Conservation (phyloP, 164 flowering plant genomes). For the Macadamia integrifolia region DNA sequence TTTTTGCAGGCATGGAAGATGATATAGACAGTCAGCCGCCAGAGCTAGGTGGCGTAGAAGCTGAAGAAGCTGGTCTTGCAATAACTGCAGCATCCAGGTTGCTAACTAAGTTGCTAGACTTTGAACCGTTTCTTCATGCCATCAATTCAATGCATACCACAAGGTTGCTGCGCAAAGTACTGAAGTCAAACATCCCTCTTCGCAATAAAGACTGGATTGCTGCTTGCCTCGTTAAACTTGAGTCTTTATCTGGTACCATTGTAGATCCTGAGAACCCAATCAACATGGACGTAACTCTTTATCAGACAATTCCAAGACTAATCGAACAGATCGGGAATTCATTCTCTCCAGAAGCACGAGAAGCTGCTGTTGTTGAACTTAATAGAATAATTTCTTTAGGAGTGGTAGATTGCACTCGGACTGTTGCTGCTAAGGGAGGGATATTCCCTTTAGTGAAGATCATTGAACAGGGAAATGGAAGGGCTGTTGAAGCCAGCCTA, state of each 20-base stretch:
- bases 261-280: conserved; percentile 40
- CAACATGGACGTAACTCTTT: conserved; percentile 53
- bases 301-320: conserved; percentile 69
- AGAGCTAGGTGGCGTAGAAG: conserved; percentile 36
- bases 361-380: conserved; percentile 67
- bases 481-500: conserved; percentile 55
- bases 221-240: conserved; percentile 63
- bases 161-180: conserved; percentile 37
- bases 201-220: conserved; percentile 70
- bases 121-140: conserved; percentile 30
- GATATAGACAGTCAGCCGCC: conserved; percentile 33
- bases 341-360: conserved; percentile 43
- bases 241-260: conserved; percentile 28
- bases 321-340: conserved; percentile 54
- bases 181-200: conserved; percentile 57
- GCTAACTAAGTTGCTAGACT: conserved; percentile 55
- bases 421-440: conserved; percentile 55
- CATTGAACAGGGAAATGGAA: conserved; percentile 53
- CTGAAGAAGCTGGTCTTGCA: conserved; percentile 72
- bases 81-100: conserved; percentile 68
- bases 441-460: conserved; percentile 65
- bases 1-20: conserved; percentile 31
- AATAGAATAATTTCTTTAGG: conserved; percentile 63
- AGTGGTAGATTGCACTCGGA: conserved; percentile 43
- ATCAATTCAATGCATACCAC: conserved; percentile 38